Percentiles rank a stretch among this genome's conserved stretches.
phyloP scores from a whole-genome alignment of 2,329 filamentous ascomycete genomes.

The Aspergillus cejpii region DNA sequence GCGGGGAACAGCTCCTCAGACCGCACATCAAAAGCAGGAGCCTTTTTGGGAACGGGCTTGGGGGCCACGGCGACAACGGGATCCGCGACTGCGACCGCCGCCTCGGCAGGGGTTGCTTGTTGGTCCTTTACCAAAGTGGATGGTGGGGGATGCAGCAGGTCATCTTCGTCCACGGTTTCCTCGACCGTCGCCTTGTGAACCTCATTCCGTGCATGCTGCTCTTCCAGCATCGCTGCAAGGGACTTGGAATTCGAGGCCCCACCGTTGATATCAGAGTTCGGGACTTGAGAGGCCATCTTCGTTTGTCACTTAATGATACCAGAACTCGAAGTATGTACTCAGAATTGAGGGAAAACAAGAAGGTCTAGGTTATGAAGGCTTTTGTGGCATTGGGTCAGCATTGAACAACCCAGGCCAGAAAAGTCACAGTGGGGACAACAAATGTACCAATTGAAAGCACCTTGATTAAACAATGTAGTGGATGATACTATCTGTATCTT shows the following conservation, averaged over 20 bases:
- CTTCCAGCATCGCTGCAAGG: conserved; percentile 48
- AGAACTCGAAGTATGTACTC: conserved; percentile 4
- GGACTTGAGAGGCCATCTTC: conserved; percentile 32
- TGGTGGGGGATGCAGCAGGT: conserved; percentile 52
- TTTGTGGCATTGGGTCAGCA: background rate
- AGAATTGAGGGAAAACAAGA: conserved; percentile 6
- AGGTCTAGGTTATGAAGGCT: conserved; percentile 1
- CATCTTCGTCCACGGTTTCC: conserved; percentile 73
- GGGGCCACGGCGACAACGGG: conserved; percentile 30
- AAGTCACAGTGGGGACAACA: background rate
- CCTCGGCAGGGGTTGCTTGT: conserved; percentile 20
- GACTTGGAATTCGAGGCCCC: conserved; percentile 33
- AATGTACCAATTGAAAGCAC: background rate
- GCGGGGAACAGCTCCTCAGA: conserved; percentile 93
- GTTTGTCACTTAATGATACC: background rate
- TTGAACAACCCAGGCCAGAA: background rate
- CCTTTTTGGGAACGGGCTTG: conserved; percentile 37
- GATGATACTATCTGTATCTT: background rate
- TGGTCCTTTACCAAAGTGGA: conserved; percentile 39
- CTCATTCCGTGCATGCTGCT: conserved; percentile 49
- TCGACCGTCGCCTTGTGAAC: conserved; percentile 64
- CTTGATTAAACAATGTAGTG: background rate
- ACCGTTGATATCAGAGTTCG: conserved; percentile 28
- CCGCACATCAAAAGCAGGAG: conserved; percentile 64
- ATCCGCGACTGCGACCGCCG: conserved; percentile 14